Evolutionary conservation across 2,329 filamentous ascomycete genomes (phyloP), one percentile per base, ranked within the genome.

Genomic region (Fusarium sterilihyphosum): DNA sequence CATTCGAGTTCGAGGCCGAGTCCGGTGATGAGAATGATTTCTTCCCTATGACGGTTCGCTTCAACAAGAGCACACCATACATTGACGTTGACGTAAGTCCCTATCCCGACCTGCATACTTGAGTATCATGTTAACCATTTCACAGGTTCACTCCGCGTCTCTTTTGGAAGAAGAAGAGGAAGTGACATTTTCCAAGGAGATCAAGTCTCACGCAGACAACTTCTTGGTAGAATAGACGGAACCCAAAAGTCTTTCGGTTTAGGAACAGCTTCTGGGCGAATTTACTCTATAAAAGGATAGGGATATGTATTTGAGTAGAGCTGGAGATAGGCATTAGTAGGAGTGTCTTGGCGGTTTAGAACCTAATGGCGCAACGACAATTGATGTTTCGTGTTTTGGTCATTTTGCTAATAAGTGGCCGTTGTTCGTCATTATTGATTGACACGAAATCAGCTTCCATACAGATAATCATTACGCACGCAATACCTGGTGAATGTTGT

Each of bases 1-100:
- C 93, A 53, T 98, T 99, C 80, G 96, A 99, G 82, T 98, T 99
- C 76, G 96, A 98, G 84, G 94, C 95, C 3, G 91, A 94, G 82
- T 94, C 94, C 17, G 90, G 91, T 63, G 94, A 95, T 76, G 96
- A 98, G 81, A 92, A 94, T 65, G 95, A 98, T 78, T 98, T 98
- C 86, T 99, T 99, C 91, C 96, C 96, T 3, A 98, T 99, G 95
- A 92, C 90, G 61, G 92, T 98, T 70, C 90, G 92, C 62, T 99
- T 99, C 84, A 92, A 90, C 73, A 98, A 97, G 88, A 89, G 91
- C 47, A 90, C 89, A 67, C 96, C 96, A 35, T 98, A 94, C 82
- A 89, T 98, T 58, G 94, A 98, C 79, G 94, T 99, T 73, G 95
- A 98, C 85, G 96, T 98, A 87, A 92, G 93, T 89, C 31, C 29